phyloP scores from a whole-genome alignment of 257 asterid genomes.

The Nicotiana obtusifolia region DNA sequence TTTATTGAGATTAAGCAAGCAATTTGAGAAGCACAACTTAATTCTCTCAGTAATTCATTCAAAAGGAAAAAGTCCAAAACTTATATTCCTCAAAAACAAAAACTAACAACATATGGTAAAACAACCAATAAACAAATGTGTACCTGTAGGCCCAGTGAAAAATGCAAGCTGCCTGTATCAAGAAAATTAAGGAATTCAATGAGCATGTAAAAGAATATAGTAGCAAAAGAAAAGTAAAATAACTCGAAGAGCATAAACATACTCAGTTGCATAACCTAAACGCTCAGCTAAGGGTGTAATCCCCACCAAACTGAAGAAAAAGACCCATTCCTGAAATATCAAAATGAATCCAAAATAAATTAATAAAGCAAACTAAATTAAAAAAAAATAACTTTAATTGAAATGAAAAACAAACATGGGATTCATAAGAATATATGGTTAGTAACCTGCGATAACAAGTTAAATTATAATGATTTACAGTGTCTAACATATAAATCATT shows the following conservation, averaged over 20 bases:
- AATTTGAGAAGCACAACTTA: background rate
- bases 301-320: conserved; percentile 87
- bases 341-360: background rate
- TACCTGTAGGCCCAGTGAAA: conserved; percentile 75
- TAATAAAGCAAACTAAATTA: background rate
- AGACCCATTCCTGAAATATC: conserved; percentile 68
- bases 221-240: background rate
- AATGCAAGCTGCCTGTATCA: conserved; percentile 66
- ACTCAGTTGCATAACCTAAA: conserved; percentile 91
- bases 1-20: background rate
- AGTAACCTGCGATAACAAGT: too few species aligned
- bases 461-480: too few species aligned
- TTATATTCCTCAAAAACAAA: background rate
- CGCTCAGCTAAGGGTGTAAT: conserved; percentile 95
- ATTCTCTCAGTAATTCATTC: background rate
- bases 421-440: too few species aligned
- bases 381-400: background rate
- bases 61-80: background rate
- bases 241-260: conserved; percentile 27
- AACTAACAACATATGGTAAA: background rate
- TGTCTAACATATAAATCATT: too few species aligned
- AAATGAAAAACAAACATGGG: background rate
- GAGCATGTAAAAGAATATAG: conserved; percentile 1
- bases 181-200: conserved; percentile 3
- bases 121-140: background rate